phyloP scores from a whole-genome alignment of 208 protist species.

The Wallacemonas sp. region DNA sequence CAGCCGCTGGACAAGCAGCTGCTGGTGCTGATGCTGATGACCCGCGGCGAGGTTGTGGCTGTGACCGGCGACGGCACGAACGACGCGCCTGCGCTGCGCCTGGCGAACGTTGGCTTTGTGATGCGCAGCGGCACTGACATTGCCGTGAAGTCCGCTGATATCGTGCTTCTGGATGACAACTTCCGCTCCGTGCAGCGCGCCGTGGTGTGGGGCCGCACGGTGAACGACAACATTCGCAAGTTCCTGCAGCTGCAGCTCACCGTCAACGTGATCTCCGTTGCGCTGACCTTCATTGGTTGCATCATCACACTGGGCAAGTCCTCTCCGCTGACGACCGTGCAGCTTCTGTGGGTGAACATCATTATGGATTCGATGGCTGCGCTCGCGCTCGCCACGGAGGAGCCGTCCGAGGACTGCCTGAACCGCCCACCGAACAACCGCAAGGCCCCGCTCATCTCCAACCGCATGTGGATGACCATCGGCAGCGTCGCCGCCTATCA shows the following conservation, averaged over 20 bases:
- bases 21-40: slow-evolving; percentile 85
- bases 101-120: slow-evolving; percentile 97
- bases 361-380: slow-evolving; percentile 99
- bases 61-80: slow-evolving; percentile 98
- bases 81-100: slow-evolving; percentile 96
- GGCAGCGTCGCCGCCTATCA: slow-evolving; percentile 59
- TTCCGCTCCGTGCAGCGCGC: slow-evolving; percentile 97
- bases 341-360: slow-evolving; percentile 99
- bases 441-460: slow-evolving; percentile 84
- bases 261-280: slow-evolving; percentile 96
- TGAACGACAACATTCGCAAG: slow-evolving; percentile 95
- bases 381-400: slow-evolving; percentile 97
- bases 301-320: slow-evolving; percentile 51
- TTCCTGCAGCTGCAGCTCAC: slow-evolving; percentile 99
- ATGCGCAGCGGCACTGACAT: slow-evolving; percentile 98
- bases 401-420: slow-evolving; percentile 87
- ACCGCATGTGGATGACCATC: slow-evolving; percentile 87
- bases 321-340: slow-evolving; percentile 93
- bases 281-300: slow-evolving; percentile 93
- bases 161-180: slow-evolving; percentile 98
- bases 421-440: slow-evolving; percentile 57
- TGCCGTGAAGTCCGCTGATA: slow-evolving; percentile 92
- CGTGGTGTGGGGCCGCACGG: slow-evolving; percentile 90
- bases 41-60: slow-evolving; percentile 72
- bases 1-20: slow-evolving; percentile 90